Evolutionary conservation across 139 green algal genomes (phyloP), one percentile per base, ranked within the genome.

Genomic region (Raphidocelis subcapitata): DNA sequence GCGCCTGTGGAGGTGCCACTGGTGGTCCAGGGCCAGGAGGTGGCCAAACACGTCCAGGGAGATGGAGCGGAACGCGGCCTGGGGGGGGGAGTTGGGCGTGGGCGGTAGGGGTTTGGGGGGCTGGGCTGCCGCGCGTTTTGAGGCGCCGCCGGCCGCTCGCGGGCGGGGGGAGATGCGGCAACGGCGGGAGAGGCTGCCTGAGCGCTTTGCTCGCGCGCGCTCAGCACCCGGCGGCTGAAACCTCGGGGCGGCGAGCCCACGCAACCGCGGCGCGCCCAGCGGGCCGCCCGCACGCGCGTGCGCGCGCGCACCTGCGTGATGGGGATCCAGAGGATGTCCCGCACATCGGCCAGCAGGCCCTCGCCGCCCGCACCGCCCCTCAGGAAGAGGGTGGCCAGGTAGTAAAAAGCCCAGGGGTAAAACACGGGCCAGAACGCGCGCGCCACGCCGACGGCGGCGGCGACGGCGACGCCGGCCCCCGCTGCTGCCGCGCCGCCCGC

Each of bases 1-100:
- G 81, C 94, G 95, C 63, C 92, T 80, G 26, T 92, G 85, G 57
- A 98, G 82, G 74, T 97, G 93, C 73, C 91, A 97, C 12, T 81
- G 72, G 56, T 94, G 81, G 72, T 94, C 90, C 72, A 97, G 83
- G 20, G 82, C 79, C 63, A 96, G 81, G 32, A 92, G 72, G 72
- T 96, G 88, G 2, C 67, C 69, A 77, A 97, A 97, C 28, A 97
- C 70, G 49, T 95, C 91, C 41, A 91, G 60, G 51, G 73, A 87
- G 65, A 85, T 80, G 59, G 57, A 62, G n/a, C 82, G 69, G 75
- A 82, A 87, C 20, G 82, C 82, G 10, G 75, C 78, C 73, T 85
- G 75, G 21, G 49, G 28, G 12, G 0, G 41, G 41, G 41, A 49
- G 8, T 49, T 49, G 8, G 41, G 8, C 41, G 41, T 49, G 8